phyloP scores from a whole-genome alignment of 179 eudicot genomes.

The Spergularia azorica region DNA sequence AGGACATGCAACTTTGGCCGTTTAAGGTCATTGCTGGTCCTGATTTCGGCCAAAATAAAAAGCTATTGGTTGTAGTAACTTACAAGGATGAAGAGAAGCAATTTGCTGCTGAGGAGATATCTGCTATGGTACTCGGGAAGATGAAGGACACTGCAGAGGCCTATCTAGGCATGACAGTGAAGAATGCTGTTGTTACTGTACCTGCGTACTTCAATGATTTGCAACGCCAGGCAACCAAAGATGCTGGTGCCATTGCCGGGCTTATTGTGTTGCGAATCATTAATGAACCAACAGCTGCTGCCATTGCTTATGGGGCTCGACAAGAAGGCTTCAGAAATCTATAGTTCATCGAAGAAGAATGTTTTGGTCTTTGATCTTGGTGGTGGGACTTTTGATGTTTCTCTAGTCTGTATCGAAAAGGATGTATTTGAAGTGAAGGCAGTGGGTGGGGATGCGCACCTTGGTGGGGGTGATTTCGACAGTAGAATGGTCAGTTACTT shows the following conservation, averaged over 20 bases:
- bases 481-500: conserved; percentile 7
- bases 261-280: conserved; percentile 2
- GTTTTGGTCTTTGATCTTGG: conserved; percentile 16
- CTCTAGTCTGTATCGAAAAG: neutral
- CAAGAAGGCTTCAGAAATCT: neutral
- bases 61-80: neutral
- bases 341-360: neutral
- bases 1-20: conserved; percentile 18
- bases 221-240: conserved; percentile 6
- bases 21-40: conserved; percentile 15
- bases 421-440: neutral
- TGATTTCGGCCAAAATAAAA: neutral
- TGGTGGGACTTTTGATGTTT: conserved; percentile 18
- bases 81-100: conserved; percentile 7
- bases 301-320: conserved; percentile 1
- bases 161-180: neutral
- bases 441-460: conserved; percentile 5
- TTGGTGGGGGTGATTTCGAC: conserved; percentile 17
- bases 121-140: neutral
- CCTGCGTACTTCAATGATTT: conserved; percentile 10
- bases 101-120: conserved; percentile 10
- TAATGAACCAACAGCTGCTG: conserved; percentile 13
- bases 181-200: neutral
- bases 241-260: conserved; percentile 8
- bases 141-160: conserved; percentile 12